Percentiles rank a stretch among this genome's conserved stretches.
Evolutionary conservation across 495 filamentous ascomycete genomes (phyloP).

Genomic region (Daldinia caldariorum): DNA sequence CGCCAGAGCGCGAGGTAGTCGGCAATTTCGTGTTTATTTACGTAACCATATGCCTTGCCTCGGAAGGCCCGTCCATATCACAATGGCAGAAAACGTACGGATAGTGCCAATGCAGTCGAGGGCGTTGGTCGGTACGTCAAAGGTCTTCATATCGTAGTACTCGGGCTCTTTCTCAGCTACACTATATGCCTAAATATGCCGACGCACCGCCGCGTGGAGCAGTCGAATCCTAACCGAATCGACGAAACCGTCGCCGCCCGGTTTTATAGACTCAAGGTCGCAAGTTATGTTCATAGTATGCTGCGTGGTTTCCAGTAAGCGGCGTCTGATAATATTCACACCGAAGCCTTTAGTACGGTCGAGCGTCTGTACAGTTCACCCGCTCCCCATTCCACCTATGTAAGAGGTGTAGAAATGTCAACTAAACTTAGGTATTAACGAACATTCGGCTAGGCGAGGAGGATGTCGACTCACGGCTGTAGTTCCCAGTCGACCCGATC

Average conservation of each 20-base stretch:
- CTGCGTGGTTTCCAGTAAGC: conserved; percentile 80
- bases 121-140: conserved; percentile 77
- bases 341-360: conserved; percentile 82
- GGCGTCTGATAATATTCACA: conserved; percentile 69
- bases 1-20: conserved; percentile 84
- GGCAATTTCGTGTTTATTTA: conserved; percentile 66
- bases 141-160: conserved; percentile 69
- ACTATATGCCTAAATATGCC: conserved; percentile 69
- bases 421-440: conserved; percentile 38
- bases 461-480: conserved; percentile 52
- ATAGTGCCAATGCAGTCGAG: conserved; percentile 78
- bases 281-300: conserved; percentile 76
- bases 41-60: conserved; percentile 75
- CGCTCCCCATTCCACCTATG: conserved; percentile 71
- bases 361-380: conserved; percentile 76
- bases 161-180: conserved; percentile 63
- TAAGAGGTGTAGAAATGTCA: conserved; percentile 73
- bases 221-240: conserved; percentile 79
- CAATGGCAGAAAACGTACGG: conserved; percentile 69
- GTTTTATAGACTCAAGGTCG: conserved; percentile 71
- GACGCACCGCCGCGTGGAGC: conserved; percentile 75
- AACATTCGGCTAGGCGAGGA: not conserved
- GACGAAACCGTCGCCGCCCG: conserved; percentile 71
- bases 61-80: conserved; percentile 75
- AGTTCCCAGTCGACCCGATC: conserved; percentile 83